Percentiles rank a stretch among this genome's conserved stretches.
Evolutionary conservation across 164 flowering plant genomes (phyloP).

Genomic region (Saururus chinensis): DNA sequence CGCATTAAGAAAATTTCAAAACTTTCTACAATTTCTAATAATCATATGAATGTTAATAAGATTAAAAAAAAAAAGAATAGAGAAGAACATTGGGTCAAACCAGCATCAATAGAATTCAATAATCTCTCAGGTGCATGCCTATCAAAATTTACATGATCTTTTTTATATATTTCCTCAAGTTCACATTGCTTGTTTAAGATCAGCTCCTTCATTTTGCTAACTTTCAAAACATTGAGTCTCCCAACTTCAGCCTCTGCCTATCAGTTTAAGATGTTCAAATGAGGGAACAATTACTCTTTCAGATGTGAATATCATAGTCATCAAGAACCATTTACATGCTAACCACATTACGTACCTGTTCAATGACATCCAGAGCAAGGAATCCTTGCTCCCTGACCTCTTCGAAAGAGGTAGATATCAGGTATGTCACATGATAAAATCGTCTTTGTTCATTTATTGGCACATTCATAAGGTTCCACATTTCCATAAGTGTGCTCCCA

Average conservation of each 20-base stretch:
- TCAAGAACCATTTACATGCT: neutral
- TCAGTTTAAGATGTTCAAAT: neutral
- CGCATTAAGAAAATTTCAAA: too few species aligned
- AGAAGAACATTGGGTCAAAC: conserved; percentile 16
- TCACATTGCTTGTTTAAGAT: conserved; percentile 55
- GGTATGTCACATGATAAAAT: too few species aligned
- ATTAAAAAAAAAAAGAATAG: neutral
- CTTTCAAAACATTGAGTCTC: conserved; percentile 41
- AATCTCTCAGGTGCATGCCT: conserved; percentile 43
- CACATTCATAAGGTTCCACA: conserved; percentile 73
- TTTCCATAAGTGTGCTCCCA: conserved; percentile 39
- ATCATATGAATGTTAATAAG: too few species aligned
- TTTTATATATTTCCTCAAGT: conserved; percentile 58
- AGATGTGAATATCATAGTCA: neutral
- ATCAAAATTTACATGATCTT: conserved; percentile 57
- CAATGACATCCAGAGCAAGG: conserved; percentile 49
- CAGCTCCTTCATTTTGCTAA: conserved; percentile 65
- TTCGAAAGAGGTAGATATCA: conserved; percentile 35
- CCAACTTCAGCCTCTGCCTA: conserved; percentile 58
- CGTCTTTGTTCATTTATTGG: conserved; percentile 34
- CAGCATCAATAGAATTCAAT: conserved; percentile 50
- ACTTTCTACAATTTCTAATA: too few species aligned
- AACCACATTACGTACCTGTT: conserved; percentile 35
- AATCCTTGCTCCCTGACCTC: conserved; percentile 39
- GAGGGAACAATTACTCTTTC: neutral